Conservation (phyloP, 345 rosid species). For the Acer saccharum region DNA sequence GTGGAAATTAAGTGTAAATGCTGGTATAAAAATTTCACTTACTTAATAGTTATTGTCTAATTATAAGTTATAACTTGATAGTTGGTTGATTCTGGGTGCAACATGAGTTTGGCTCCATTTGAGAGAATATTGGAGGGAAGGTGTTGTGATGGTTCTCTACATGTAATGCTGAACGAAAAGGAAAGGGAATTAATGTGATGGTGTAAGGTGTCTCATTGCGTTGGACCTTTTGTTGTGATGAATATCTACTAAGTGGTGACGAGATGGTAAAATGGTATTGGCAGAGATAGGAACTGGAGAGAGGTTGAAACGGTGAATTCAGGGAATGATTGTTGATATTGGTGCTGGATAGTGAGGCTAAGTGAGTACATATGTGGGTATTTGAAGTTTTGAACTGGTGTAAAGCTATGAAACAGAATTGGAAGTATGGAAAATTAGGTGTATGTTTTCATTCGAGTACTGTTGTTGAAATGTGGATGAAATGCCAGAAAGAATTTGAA, state of each 20-base stretch:
- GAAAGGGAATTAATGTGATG: no score
- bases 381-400: not conserved
- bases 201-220: not conserved
- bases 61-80: not conserved
- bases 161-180: no score
- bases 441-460: not conserved
- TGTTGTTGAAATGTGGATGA: not conserved
- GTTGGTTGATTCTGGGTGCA: not conserved
- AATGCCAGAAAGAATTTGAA: slow-evolving; percentile 2
- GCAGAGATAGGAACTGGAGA: not conserved
- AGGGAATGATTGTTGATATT: not conserved
- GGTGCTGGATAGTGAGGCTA: not conserved
- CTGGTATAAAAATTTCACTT: not conserved
- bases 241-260: not conserved
- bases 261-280: not conserved
- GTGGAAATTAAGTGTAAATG: not conserved
- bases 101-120: not conserved
- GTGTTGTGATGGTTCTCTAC: no score
- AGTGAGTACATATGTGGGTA: not conserved
- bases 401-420: not conserved
- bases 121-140: no score
- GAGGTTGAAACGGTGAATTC: not conserved
- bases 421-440: not conserved
- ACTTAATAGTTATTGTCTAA: not conserved
- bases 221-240: not conserved